Evolutionary conservation across 352 stramenopile genomes (phyloP).

Genomic region (Phytophthora fragariae): DNA sequence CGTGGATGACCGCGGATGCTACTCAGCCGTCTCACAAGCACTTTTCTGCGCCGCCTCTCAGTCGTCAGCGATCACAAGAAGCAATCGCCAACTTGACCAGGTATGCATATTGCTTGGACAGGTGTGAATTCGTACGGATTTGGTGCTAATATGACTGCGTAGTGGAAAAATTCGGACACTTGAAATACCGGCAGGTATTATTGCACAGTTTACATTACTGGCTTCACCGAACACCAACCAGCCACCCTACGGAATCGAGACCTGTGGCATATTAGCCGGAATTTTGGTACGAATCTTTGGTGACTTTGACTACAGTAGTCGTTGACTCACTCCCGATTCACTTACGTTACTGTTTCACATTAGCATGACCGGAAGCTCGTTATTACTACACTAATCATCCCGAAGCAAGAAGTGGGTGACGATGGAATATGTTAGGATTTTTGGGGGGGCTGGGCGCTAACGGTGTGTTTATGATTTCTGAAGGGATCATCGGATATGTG

Average conservation of each 20-base stretch:
- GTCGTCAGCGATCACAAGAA: conserved; percentile 63
- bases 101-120: conserved; percentile 31
- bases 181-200: conserved; percentile 77
- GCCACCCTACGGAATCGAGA: conserved; percentile 88
- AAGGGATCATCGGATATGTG: conserved; percentile 89
- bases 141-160: conserved; percentile 19
- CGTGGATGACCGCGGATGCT: conserved; percentile 59
- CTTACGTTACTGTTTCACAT: neutral
- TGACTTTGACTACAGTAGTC: neutral
- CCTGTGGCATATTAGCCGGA: conserved; percentile 89
- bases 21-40: conserved; percentile 17
- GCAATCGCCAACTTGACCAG: conserved; percentile 67
- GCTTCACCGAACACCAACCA: conserved; percentile 82
- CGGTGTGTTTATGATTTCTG: neutral
- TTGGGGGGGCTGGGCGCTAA: neutral
- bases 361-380: conserved; percentile 65
- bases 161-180: conserved; percentile 71
- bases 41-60: conserved; percentile 43
- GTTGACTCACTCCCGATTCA: neutral
- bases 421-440: neutral
- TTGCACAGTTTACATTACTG: conserved; percentile 80
- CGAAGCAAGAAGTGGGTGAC: conserved; percentile 79
- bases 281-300: conserved; percentile 56
- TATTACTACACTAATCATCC: conserved; percentile 89
- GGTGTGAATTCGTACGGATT: neutral